phyloP scores from a whole-genome alignment of 2,329 filamentous ascomycete species.

The Pyrenophora seminiperda region DNA sequence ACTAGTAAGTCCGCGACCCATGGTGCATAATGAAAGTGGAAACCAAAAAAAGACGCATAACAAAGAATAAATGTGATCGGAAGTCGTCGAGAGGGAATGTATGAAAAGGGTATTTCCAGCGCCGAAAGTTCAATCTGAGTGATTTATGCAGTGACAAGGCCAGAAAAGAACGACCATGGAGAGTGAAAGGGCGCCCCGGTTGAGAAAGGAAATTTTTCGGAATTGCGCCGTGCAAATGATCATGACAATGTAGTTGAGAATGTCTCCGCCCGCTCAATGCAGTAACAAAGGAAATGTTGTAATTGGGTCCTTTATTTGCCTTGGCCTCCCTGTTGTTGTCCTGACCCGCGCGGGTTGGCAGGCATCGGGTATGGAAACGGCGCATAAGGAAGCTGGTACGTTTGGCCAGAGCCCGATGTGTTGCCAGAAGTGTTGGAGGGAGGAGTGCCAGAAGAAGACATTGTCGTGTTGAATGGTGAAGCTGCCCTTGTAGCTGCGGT shows the following conservation, averaged over 20 bases:
- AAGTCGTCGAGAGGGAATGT: neutral
- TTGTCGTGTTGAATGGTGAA: conserved; percentile 11
- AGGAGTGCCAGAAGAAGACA: conserved; percentile 45
- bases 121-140: conserved; percentile 15
- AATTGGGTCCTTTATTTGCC: conserved; percentile 24
- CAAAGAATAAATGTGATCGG: neutral
- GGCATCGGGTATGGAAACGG: conserved; percentile 48
- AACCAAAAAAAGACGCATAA: neutral
- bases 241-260: neutral
- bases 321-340: conserved; percentile 23
- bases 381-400: conserved; percentile 44
- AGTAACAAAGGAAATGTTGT: neutral
- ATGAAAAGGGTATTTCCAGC: conserved; percentile 16
- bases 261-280: conserved; percentile 1
- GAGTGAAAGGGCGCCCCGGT: neutral
- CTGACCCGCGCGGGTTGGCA: conserved; percentile 28
- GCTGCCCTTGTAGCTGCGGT: conserved; percentile 3
- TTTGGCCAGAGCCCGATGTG: conserved; percentile 35
- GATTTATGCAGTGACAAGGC: conserved; percentile 4
- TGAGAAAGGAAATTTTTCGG: neutral
- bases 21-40: neutral
- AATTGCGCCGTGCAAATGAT: neutral
- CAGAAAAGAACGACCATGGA: neutral
- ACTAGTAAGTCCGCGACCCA: neutral
- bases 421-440: conserved; percentile 38